Base-by-base conservation (phyloP, 1,284 basidiomycete species). In the Laetiporus sulphureus region DNA sequence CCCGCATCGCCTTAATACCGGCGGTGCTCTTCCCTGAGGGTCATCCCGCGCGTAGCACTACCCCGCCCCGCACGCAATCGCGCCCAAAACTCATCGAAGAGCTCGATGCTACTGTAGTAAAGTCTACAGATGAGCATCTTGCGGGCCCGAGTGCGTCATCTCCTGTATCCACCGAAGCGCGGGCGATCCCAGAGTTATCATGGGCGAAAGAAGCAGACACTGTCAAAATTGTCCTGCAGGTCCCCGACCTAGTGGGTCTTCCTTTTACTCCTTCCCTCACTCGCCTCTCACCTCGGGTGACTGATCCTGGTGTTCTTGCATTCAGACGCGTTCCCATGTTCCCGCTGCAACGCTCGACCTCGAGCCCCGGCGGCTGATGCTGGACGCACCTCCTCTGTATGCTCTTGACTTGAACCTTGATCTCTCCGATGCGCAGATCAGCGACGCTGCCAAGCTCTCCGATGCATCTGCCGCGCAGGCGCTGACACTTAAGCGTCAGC, bases 1-100 rank as follows among this genome's bases (percentile, higher is more conserved):
- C 76, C n/a, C 75, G 82, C 30, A 70, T 68, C 11, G 75, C 77
- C 2, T 58, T 66, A 22, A 65, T 85, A 27, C 77, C 79, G 2
- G 52, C 62, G 13, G 51, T 64, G 5, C 59, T 79, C 15, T 67
- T 69, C 47, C 57, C 58, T 5, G 49, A 54, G 2, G 53, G 45
- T 16, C 57, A 61, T 39, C 54, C 54, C 40, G 23, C 32, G 3
- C 2, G 24, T 4, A n/a, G 29, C 12, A 12, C 37, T 36, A 40
- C 15, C 29, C 30, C 10, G 40, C 35, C 18, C 18, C 11, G 34
- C 15, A 44, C 19, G 8, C 36, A 42, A 20, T 13, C 37, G 2
- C 33, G 36, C 47, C 57, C 46, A 52, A 67, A 64, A 16, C 65
- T 79, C 19, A 66, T 81, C 40, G 68, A 79, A 56, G 77, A 78